Evolutionary conservation across 176 grass and related monocot species (phyloP), one percentile per base, ranked within the genome.

Genomic region (Saccharum spontaneum): DNA sequence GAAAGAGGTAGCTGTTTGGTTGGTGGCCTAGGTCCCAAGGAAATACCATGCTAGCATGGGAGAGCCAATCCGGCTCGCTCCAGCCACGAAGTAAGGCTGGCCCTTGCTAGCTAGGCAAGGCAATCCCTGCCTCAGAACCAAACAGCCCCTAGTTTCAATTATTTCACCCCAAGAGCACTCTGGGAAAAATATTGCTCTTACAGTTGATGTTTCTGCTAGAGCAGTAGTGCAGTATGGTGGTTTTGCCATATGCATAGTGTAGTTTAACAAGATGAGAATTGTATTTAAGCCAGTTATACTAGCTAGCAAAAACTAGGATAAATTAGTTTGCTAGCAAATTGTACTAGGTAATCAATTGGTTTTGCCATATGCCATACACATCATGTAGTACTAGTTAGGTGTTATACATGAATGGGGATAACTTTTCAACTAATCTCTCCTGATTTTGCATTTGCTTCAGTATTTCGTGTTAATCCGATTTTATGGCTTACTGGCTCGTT

Each of bases 401-500:
- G 59, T 50, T 50, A 26, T 41, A 49, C 5, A 0, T 85, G 17
- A 39, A 85, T 69, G 31, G 1, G 7, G 10, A 44, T 80, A 62
- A 10, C 24, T 63, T 71, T 71, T 3, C 37, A 69, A 7, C 59
- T 0, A 45, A 45, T 11, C 22, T 7, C 14, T 62, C 62, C 3
- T 37, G 48, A 17, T 80, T 63, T 79, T 37, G 2, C 62, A 69
- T 80, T 38, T 77, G 6, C 64, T 78, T 72, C 12, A 71, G 2
- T 77, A 40, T 38, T 64, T 82, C 44, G 12, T 76, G 10, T 73
- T 54, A 44, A 59, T 6, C 4, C 3, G 10, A n/a, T 67, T 89
- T 69, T 84, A 4, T 75, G n/a, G 24, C 3, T 71, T 78, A 91
- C 4, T 66, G 4, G 38, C 1, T 67, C 81, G 71, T 74, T 85